Evolutionary conservation across 1,284 basidiomycete species (phyloP).

Genomic region (Ceratobasidium papillatum): DNA sequence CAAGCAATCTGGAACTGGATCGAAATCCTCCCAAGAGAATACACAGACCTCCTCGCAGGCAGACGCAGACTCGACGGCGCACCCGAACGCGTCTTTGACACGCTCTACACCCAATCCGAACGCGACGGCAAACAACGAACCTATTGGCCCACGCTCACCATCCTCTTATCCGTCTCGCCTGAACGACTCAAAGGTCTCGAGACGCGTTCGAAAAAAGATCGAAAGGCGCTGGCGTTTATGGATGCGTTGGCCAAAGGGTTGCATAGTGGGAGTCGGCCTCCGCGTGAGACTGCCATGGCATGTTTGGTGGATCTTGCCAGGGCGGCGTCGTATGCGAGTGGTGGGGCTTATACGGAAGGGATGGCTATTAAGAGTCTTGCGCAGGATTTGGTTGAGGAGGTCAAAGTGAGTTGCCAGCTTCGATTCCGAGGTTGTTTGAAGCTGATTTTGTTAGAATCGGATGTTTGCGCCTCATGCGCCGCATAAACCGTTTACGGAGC

Average conservation of each 20-base stretch:
- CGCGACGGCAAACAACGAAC: conserved; percentile 61
- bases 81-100: conserved; percentile 84
- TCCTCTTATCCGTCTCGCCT: conserved; percentile 79
- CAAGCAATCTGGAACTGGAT: conserved; percentile 94
- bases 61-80: conserved; percentile 77
- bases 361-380: conserved; percentile 57
- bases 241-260: conserved; percentile 47
- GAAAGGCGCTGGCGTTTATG: conserved; percentile 36
- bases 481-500: conserved; percentile 75
- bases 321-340: conserved; percentile 60
- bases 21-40: conserved; percentile 82
- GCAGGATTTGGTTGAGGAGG: conserved; percentile 77
- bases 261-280: conserved; percentile 47
- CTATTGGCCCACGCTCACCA: conserved; percentile 84
- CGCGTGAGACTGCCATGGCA: conserved; percentile 71
- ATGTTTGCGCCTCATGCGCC: conserved; percentile 56
- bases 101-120: conserved; percentile 69
- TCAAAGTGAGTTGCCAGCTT: conserved; percentile 63
- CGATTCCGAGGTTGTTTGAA: neutral
- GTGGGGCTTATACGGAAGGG: neutral
- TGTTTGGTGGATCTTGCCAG: conserved; percentile 85
- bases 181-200: conserved; percentile 65
- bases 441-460: conserved; percentile 43
- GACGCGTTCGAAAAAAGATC: conserved; percentile 8
- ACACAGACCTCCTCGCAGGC: conserved; percentile 70